Evolutionary conservation across 2,329 filamentous ascomycete genomes (phyloP).

Genomic region (Neonectria magnoliae): DNA sequence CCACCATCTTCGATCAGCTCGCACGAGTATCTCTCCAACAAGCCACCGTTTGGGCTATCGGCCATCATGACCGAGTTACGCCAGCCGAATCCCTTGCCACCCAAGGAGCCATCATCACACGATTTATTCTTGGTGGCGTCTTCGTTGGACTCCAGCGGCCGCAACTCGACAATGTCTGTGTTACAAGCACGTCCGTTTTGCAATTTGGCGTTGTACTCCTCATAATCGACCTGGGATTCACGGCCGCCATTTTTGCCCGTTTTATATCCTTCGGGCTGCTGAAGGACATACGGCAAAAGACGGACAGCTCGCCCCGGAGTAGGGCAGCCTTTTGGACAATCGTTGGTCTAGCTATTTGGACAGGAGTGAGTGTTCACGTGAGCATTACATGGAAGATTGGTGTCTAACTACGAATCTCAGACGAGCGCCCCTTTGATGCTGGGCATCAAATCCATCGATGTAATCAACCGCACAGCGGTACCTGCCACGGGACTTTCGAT

Average conservation of each 20-base stretch:
- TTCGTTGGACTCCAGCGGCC: constrained; percentile 65
- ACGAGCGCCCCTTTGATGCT: constrained; percentile 63
- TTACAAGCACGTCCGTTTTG: constrained; percentile 56
- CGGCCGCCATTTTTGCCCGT: constrained; percentile 53
- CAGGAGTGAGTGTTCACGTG: constrained; percentile 55
- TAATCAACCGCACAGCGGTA: constrained; percentile 59
- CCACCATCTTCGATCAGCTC: constrained; percentile 66
- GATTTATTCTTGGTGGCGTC: constrained; percentile 63
- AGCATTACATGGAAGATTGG: not conserved
- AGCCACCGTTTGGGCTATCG: constrained; percentile 63
- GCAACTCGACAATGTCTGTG: constrained; percentile 62
- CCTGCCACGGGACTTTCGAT: constrained; percentile 61
- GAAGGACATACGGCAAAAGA: constrained; percentile 45
- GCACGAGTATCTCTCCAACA: constrained; percentile 64
- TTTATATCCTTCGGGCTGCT: constrained; percentile 52
- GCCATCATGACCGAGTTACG: constrained; percentile 50
- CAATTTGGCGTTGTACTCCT: constrained; percentile 58
- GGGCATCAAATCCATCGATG: constrained; percentile 54
- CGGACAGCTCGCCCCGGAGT: constrained; percentile 42
- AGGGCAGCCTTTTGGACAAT: constrained; percentile 56
- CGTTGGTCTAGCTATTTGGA: constrained; percentile 62
- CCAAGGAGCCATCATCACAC: constrained; percentile 58
- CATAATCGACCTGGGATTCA: constrained; percentile 56
- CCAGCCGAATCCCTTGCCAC: constrained; percentile 50
- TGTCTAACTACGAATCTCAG: constrained; percentile 44